Evolutionary conservation across 2,329 filamentous ascomycete species (phyloP).

Genomic region (Verticillium isaacii): DNA sequence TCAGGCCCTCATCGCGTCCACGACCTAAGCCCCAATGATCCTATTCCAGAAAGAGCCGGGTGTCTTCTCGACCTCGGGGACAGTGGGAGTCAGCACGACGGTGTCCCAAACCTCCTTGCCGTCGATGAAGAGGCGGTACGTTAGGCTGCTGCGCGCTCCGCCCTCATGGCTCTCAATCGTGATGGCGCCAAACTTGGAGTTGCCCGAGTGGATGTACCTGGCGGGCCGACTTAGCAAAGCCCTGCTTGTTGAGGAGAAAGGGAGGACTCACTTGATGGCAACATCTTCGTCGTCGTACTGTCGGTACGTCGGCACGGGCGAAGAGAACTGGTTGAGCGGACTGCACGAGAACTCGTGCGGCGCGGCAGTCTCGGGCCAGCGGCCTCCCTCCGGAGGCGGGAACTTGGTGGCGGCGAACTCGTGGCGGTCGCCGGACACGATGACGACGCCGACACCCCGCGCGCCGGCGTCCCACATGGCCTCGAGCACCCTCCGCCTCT

Average conservation of each 20-base stretch:
- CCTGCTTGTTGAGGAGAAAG: no score
- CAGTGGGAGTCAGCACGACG: slow-evolving; percentile 43
- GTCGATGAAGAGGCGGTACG: slow-evolving; percentile 79
- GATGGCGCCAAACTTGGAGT: slow-evolving; percentile 82
- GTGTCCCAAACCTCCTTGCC: slow-evolving; percentile 74
- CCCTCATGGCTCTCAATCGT: slow-evolving; percentile 67
- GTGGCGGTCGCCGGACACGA: slow-evolving; percentile 90
- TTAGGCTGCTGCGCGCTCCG: slow-evolving; percentile 66
- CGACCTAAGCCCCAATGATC: slow-evolving; percentile 20
- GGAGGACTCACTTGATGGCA: slow-evolving; percentile 66
- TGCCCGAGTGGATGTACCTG: slow-evolving; percentile 76
- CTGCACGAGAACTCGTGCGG: slow-evolving; percentile 92
- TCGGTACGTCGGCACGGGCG: slow-evolving; percentile 76
- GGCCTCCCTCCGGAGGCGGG: slow-evolving; percentile 55
- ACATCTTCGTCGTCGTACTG: slow-evolving; percentile 81
- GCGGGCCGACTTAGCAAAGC: slow-evolving; percentile 1
- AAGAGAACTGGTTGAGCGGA: slow-evolving; percentile 89
- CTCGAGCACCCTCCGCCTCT: slow-evolving; percentile 75
- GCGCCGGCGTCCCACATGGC: slow-evolving; percentile 88
- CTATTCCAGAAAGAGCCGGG: slow-evolving; percentile 42
- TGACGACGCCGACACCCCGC: slow-evolving; percentile 69
- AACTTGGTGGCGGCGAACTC: slow-evolving; percentile 90
- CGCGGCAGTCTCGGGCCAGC: slow-evolving; percentile 57
- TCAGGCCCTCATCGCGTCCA: background rate
- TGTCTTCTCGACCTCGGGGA: slow-evolving; percentile 21